A percentile compares a stretch with the other conserved stretches of the same genome.
Evolutionary conservation across 495 filamentous ascomycete genomes (phyloP).

Genomic region (Aspergillus egyptiacus): DNA sequence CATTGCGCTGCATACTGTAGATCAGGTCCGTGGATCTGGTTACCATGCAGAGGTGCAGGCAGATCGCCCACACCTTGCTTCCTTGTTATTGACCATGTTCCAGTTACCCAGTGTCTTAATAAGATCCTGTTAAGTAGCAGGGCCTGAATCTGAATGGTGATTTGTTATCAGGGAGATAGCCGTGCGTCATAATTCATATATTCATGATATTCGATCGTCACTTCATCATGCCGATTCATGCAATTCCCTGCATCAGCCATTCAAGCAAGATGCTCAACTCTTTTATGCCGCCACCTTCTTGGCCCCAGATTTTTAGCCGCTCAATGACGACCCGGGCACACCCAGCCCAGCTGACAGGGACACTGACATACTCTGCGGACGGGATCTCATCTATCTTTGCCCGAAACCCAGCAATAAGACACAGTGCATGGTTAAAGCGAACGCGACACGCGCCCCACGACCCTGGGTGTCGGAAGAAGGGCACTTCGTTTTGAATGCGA

Average conservation of each 20-base stretch:
- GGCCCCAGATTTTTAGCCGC: conserved; percentile 25
- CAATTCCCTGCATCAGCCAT: conserved; percentile 24
- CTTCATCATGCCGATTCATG: not conserved
- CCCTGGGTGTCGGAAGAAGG: conserved; percentile 29
- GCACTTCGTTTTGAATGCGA: conserved; percentile 25
- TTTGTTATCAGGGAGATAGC: too few species aligned
- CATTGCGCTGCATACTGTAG: too few species aligned
- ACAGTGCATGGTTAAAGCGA: conserved; percentile 28
- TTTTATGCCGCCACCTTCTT: conserved; percentile 27
- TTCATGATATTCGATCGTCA: not conserved
- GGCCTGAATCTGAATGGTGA: too few species aligned
- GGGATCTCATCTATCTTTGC: conserved; percentile 19
- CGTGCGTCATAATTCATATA: not conserved
- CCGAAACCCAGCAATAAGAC: conserved; percentile 25
- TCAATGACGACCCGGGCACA: conserved; percentile 25
- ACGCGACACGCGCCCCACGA: conserved; percentile 30
- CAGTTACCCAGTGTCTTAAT: too few species aligned
- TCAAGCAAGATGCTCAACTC: conserved; percentile 23
- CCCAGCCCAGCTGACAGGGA: conserved; percentile 21
- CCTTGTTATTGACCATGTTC: too few species aligned
- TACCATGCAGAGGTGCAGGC: too few species aligned
- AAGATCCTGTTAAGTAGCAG: too few species aligned
- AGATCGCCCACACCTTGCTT: too few species aligned
- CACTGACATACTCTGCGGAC: conserved; percentile 20
- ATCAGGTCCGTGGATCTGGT: too few species aligned